Conservation (phyloP, 345 rosid genomes). For the Toxicodendron radicans region DNA sequence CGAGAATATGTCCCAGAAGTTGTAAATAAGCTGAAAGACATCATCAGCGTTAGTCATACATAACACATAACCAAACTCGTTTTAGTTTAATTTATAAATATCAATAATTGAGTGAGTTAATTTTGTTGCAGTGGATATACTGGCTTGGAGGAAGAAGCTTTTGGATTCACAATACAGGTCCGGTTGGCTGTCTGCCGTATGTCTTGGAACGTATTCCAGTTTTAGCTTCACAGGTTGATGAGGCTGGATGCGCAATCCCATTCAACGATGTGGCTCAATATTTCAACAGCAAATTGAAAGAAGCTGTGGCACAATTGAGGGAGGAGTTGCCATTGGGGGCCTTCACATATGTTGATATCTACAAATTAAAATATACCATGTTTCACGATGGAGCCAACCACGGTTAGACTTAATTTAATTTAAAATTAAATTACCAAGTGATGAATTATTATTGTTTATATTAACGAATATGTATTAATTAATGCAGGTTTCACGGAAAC, state of each 20-base stretch:
- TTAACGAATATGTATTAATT: not conserved
- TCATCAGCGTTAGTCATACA: slow-evolving; percentile 32
- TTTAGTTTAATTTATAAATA: too few relatives aligned
- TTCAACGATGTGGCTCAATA: slow-evolving; percentile 59
- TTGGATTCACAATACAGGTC: slow-evolving; percentile 79
- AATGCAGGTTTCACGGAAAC: slow-evolving; percentile 59
- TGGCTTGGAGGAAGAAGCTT: slow-evolving; percentile 51
- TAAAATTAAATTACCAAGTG: not conserved
- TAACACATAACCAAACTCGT: not conserved
- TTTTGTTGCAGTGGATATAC: slow-evolving; percentile 38
- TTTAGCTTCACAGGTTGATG: slow-evolving; percentile 47
- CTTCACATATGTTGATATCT: slow-evolving; percentile 62
- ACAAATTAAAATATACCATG: slow-evolving; percentile 51
- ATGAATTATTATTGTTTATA: too few relatives aligned
- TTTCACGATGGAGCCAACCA: slow-evolving; percentile 24
- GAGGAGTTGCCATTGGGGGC: slow-evolving; percentile 42
- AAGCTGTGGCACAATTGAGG: slow-evolving; percentile 43
- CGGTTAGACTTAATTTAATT: slow-evolving; percentile 1
- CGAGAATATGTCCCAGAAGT: slow-evolving; percentile 48
- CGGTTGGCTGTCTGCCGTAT: slow-evolving; percentile 64
- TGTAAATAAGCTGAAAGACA: slow-evolving; percentile 39
- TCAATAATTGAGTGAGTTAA: too few relatives aligned
- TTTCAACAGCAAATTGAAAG: slow-evolving; percentile 52
- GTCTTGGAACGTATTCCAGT: slow-evolving; percentile 53
- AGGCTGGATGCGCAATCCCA: slow-evolving; percentile 52